Conservation (phyloP, 306 rosid species). For the Trifolium repens region DNA sequence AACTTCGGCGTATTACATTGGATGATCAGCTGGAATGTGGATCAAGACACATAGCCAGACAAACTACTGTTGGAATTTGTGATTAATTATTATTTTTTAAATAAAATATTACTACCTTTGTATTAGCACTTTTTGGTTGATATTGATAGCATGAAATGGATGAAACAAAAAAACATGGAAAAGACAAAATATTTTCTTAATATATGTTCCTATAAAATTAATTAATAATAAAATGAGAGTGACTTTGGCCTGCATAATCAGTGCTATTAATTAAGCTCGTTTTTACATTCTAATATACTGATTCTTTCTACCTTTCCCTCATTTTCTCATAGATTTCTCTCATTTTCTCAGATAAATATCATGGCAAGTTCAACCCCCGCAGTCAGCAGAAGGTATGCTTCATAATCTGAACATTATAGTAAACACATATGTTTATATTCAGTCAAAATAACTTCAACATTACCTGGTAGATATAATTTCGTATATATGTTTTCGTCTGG, state of each 20-base stretch:
- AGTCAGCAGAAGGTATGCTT: conserved; percentile 48
- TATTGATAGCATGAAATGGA: background rate
- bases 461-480: background rate
- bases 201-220: background rate
- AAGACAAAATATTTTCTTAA: background rate
- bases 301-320: background rate
- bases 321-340: background rate
- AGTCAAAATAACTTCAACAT: background rate
- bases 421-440: background rate
- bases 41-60: conserved; percentile 3
- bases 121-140: background rate
- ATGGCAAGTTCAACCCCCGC: conserved; percentile 52
- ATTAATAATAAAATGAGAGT: background rate
- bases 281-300: background rate
- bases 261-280: conserved; percentile 1
- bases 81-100: background rate
- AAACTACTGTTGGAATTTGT: background rate
- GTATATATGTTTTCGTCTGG: background rate
- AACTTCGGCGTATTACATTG: conserved; percentile 8
- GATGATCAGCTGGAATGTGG: background rate
- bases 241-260: background rate
- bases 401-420: background rate
- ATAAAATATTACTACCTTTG: background rate
- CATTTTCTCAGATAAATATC: background rate
- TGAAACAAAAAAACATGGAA: conserved; percentile 3